Conservation (phyloP, 345 rosid genomes). For the Salix suchowensis region DNA sequence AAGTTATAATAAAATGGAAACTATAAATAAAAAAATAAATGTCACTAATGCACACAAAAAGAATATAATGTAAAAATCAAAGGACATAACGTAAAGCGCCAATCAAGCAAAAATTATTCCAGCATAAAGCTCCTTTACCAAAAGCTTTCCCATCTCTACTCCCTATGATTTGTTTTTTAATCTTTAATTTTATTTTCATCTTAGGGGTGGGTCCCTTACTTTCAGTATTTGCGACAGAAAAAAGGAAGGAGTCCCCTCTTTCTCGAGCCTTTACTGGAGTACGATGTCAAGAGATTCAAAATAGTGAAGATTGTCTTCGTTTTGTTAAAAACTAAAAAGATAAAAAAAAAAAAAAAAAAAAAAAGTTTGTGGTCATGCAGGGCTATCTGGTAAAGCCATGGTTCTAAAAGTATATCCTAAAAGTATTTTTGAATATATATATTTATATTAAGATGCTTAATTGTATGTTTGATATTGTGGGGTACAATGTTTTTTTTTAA, state of each 20-base stretch:
- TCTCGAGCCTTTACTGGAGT: not conserved
- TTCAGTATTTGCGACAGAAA: not conserved
- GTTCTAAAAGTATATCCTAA: not conserved
- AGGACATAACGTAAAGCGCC: conserved; percentile 21
- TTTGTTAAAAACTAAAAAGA: not conserved
- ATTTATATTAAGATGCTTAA: not conserved
- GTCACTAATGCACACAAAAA: not conserved
- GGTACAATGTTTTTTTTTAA: too few relatives aligned
- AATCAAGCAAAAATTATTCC: conserved; percentile 32
- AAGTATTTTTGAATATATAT: too few relatives aligned
- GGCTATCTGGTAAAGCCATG: conserved; percentile 4
- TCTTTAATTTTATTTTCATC: not conserved
- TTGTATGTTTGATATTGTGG: too few relatives aligned
- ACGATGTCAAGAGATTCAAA: not conserved
- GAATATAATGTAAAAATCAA: not conserved
- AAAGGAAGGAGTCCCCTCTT: not conserved
- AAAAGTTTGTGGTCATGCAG: conserved; percentile 8
- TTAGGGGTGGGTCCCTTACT: conserved; percentile 11
- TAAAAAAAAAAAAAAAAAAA: not conserved
- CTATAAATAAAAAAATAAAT: not conserved
- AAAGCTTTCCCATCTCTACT: conserved; percentile 19
- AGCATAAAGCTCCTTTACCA: conserved; percentile 17
- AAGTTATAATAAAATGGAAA: not conserved
- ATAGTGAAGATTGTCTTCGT: not conserved
- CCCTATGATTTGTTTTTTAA: not conserved